phyloP scores from a whole-genome alignment of 1,139 yeast genomes.

The Scheffersomyces titani region DNA sequence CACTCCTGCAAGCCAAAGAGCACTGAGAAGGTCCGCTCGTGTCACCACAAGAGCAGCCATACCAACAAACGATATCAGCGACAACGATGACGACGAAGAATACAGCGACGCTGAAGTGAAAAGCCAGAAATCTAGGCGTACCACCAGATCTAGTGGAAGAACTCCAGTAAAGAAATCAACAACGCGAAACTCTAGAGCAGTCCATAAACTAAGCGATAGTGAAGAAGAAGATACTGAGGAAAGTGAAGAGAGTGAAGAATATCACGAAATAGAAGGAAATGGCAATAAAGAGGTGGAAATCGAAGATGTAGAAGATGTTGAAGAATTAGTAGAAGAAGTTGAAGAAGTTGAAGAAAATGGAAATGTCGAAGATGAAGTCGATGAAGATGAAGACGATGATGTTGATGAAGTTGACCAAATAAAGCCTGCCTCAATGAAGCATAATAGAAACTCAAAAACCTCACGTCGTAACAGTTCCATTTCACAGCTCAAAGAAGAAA shows the following conservation, averaged over 20 bases:
- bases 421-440: constrained; percentile 1
- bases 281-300: background rate
- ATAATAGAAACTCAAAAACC: background rate
- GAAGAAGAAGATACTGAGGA: background rate
- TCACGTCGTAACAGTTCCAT: background rate
- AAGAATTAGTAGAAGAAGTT: constrained; percentile 1
- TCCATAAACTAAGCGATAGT: background rate
- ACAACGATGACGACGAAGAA: background rate
- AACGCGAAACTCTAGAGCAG: background rate
- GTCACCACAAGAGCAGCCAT: background rate
- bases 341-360: constrained; percentile 4
- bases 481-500: background rate
- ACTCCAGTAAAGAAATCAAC: background rate
- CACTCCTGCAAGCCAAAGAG: background rate
- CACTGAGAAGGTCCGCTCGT: background rate
- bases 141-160: background rate
- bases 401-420: constrained; percentile 1
- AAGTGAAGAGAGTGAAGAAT: constrained; percentile 1
- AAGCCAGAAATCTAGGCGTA: background rate
- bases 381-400: constrained; percentile 2
- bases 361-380: background rate
- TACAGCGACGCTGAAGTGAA: background rate
- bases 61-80: background rate
- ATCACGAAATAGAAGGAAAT: background rate
- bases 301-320: constrained; percentile 2